Base-by-base conservation (phyloP, 495 filamentous ascomycete species). In the Tuber umbilicatum region DNA sequence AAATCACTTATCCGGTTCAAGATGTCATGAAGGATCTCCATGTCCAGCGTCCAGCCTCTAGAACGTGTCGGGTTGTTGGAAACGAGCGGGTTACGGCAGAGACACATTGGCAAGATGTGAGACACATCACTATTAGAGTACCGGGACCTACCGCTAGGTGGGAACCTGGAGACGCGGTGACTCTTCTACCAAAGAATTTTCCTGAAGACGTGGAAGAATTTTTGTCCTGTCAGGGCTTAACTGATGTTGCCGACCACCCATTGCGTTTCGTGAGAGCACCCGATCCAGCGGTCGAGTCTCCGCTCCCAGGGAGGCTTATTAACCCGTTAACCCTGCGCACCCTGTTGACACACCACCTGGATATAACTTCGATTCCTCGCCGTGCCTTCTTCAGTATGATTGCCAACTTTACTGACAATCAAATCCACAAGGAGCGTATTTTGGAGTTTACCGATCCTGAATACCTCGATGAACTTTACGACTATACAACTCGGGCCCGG, bases 91-190 rank as follows among this genome's bases (percentile, higher is more conserved):
- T 97, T 1, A 98, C 95, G 0, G 89, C 94, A 2, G 67, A 77
- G 10, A 84, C 83, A 10, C 95, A 99, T 83, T 97, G 93, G 91
- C 95, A 99, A 83, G 96, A 98, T 85, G 95, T 98, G 42, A 90
- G 95, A 3, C 88, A 90, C 70, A 84, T 97, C n/a, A 83, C 81
- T 2, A 85, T 97, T 23, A 85, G 85, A 0, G 81, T 90, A 3
- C 75, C 85, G 16, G 76, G 82, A 1, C 74, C 87, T 21, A 74
- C 82, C 0, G 12, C 14, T 5, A 89, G 90, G 73, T 81, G 81
- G 72, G 78, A 79, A 0, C 93, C 96, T 0, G 94, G 94, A 5
- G 91, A 95, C 73, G 89, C 91, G 27, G 83, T 95, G 68, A 86
- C 89, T 14, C 89, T 99, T 50, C 93, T 89, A 41, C 95, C 95